Evolutionary conservation across 106 monocot species (phyloP), one percentile per base, ranked within the genome.

Genomic region (Dendrobium catenatum): DNA sequence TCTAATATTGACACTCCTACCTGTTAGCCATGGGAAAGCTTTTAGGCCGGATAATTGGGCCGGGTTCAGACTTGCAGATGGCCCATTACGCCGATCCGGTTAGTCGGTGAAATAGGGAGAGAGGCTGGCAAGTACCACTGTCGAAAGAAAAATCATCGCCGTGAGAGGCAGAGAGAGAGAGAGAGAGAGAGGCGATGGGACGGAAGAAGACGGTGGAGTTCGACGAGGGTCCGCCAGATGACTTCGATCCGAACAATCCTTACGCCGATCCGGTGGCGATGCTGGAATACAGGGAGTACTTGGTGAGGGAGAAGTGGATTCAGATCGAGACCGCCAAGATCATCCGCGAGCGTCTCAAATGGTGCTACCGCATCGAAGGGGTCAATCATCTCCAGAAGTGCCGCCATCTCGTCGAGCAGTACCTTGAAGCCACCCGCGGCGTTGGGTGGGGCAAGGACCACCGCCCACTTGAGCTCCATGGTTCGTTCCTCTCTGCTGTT

Each of bases 301-400:
- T 97, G 58, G 94, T 97, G 49, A 79, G 97, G 51, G 97, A 97
- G 94, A 97, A 97, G 86, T 94, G 94, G 92, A 97, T 97, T 88
- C 89, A 92, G 81, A 97, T 97, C 86, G 97, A 97, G 86, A 94
- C 89, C 17, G 92, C 97, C 29, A 97, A 97, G 89, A 97, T 97
- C 83, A 85, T 94, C 78, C 83, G 97, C 27, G 97, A 97, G 68
- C 84, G 85, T 72, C 86, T 97, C 74, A 81, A 81, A 46, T 97
- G 97, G 97, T 97, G 97, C 80, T 97, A 97, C 84, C 90, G 94
- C 48, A 83, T 97, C 61, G 97, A 97, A 79, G 97, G 97, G 27
- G 81, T 97, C 75, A 97, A 97, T 82, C 92, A 97, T 74, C 86
- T 61, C 15, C 88, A 97, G 82, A 97, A 97, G 85, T 97, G 97